A percentile compares a stretch with the other conserved stretches of the same genome.
These are phyloP conservation scores for Polytrichum commune DNA, from an alignment of 225 moss, liverwort and hornwort genomes.

Conservation along the genomic window DNA sequence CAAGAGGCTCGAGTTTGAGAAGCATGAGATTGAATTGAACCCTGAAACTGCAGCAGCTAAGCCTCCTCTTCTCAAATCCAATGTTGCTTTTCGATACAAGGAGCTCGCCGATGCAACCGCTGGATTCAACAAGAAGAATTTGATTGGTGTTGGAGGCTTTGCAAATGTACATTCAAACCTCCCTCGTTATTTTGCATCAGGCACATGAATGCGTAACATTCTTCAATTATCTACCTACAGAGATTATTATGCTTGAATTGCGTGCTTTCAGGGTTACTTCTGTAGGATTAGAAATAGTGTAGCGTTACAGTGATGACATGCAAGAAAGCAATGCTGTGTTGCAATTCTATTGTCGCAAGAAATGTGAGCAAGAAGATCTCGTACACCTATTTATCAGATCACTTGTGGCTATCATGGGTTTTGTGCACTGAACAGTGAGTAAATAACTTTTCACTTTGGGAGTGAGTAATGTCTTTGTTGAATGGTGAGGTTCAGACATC, in stretches of 20 bases:
- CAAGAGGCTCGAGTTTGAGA: conserved; percentile 34
- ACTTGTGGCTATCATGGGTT: too few species aligned
- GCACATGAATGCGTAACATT: too few species aligned
- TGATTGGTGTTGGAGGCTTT: conserved; percentile 46
- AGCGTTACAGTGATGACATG: too few species aligned
- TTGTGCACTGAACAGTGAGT: too few species aligned
- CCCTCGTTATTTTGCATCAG: neutral
- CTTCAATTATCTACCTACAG: too few species aligned
- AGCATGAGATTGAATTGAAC: conserved; percentile 18
- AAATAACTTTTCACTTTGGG: neutral
- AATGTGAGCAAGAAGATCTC: too few species aligned
- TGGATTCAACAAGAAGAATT: conserved; percentile 37
- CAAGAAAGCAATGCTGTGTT: too few species aligned
- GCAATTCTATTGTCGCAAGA: too few species aligned
- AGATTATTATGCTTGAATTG: too few species aligned
- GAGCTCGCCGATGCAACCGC: conserved; percentile 45
- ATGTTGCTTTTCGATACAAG: conserved; percentile 34
- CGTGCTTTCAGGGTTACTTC: too few species aligned
- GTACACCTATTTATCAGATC: too few species aligned
- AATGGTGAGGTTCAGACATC: neutral
- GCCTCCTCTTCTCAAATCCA: conserved; percentile 34
- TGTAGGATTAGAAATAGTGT: too few species aligned
- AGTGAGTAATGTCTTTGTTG: neutral
- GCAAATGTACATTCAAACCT: conserved; percentile 26
- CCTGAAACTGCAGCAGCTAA: conserved; percentile 14